Base-by-base conservation (phyloP, 306 rosid species). In the Betula pendula region DNA sequence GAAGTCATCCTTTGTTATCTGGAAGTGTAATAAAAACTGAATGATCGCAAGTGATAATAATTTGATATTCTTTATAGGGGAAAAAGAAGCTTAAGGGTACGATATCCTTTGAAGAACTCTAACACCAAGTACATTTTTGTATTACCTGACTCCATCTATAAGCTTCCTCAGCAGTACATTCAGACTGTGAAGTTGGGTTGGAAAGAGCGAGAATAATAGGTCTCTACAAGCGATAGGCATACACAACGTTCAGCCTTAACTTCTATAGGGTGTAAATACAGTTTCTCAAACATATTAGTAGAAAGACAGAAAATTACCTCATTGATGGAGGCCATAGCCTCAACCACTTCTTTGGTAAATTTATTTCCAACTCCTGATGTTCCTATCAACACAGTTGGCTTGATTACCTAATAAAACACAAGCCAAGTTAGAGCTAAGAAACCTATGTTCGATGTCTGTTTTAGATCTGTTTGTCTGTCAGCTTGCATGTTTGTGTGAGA, bases 371-470 rank as follows among this genome's bases (percentile, higher is more conserved):
- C 89, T 24, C 97, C 98, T 43, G 98, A 94, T 17, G 98, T 94
- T 85, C 98, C 98, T 60, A 94, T 88, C 81, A 94, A 80, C 76
- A 90, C 97, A 0, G 97, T 94, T 45, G 98, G 98, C 81, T 90
- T 94, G 83, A 94, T 92, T 74, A 71, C 60, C 98, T 94, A 93
- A 84, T 59, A 80, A 80, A 74, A 66, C 80, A 77, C 24, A 53
- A 74, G 66, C 87, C 48, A 62, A 45, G 17, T 70, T 66, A 29
- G 27, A 4, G 29, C 63, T 55, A 55, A 53, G 70, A 78, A 81
- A 67, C 49, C 63, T 55, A 0, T 45, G 73, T 14, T 56, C 38
- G 33, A 1, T 43, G 31, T n/a, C 11, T 24, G 31, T 56, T 11
- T 11, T 56, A 24, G 63, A 56, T 56, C 35, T 56, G 29, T 0